Base-by-base conservation (phyloP, 1,284 basidiomycete species). In the Coniferiporia sulphurascens region DNA sequence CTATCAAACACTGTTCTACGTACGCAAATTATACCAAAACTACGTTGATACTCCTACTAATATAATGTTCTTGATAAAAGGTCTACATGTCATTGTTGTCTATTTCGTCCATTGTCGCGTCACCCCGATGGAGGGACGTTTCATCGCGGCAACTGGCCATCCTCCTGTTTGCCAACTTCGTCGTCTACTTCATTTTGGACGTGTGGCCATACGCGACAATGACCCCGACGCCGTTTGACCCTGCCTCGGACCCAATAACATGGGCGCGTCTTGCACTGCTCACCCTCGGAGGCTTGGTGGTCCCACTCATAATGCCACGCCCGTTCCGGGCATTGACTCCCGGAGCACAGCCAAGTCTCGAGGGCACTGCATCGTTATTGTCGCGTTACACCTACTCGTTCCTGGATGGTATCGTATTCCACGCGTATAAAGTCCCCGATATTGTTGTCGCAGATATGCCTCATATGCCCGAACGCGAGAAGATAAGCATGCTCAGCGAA, bases 121-220 rank as follows among this genome's bases (percentile, higher is more conserved):
- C 56, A 66, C 49, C 41, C 13, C 34, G 27, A 21, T 61, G 38
- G 61, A 57, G 56, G 22, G 52, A 59, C n/a, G 17, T 55, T 7
- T 15, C 63, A 1, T 48, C 51, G 5, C 53, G 53, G 12, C 74
- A 75, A 55, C 64, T 73, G 12, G 56, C 63, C 3, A 46, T 69
- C 4, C 65, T 81, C 6, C 66, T 81, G 15, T 58, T 78, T 45
- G 52, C 74, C 54, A 73, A 73, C 0, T 78, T 76, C 65, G 65
- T 56, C 1, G 70, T 82, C 0, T 83, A 77, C 66, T 69, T 71
- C 10, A 81, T 80, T 63, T 75, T 81, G 48, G 79, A 85, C 65
- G 63, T 83, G 22, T 78, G 74, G 68, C 83, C 83, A 0, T 64
- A 81, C 4, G 65, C 75, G 19, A 81, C 80, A 0, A 77, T 69